Conservation (phyloP, 805 yeast genomes). For the Sugiyamaella chiloensis region DNA sequence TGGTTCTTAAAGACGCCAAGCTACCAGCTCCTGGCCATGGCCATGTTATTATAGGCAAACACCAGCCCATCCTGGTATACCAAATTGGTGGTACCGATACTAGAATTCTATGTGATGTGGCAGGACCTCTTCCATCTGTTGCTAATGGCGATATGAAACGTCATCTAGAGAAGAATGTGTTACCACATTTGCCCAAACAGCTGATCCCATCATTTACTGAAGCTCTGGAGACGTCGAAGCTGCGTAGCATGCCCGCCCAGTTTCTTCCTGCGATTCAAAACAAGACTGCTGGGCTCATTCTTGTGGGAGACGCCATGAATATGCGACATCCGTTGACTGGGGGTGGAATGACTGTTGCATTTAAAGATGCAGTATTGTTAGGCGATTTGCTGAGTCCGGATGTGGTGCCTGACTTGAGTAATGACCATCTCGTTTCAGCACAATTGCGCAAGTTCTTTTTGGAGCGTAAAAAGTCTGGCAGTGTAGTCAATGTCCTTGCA, state of each 20-base stretch:
- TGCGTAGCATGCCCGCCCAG: constrained; percentile 91
- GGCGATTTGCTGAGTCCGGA: constrained; percentile 59
- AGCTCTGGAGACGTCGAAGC: constrained; percentile 57
- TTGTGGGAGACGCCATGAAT: constrained; percentile 90
- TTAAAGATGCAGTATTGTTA: constrained; percentile 75
- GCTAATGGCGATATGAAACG: constrained; percentile 52
- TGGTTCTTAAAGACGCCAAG: constrained; percentile 69
- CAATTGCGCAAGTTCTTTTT: constrained; percentile 66
- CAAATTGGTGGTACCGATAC: constrained; percentile 83
- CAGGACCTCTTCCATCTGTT: constrained; percentile 71
- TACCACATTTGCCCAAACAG: constrained; percentile 63
- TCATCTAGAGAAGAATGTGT: constrained; percentile 59
- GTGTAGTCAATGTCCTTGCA: constrained; percentile 85
- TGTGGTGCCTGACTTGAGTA: constrained; percentile 51
- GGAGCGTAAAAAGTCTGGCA: constrained; percentile 72
- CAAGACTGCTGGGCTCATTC: constrained; percentile 66
- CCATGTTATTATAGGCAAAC: constrained; percentile 80
- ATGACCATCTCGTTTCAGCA: constrained; percentile 54
- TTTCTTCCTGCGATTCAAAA: constrained; percentile 74
- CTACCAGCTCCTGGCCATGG: constrained; percentile 77
- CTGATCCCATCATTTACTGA: constrained; percentile 63
- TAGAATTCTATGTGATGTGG: constrained; percentile 83
- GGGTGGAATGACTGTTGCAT: constrained; percentile 98
- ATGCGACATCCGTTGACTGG: constrained; percentile 99
- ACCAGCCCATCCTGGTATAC: constrained; percentile 84